Evolutionary conservation across 176 grass and related monocot genomes (phyloP), one percentile per base, ranked within the genome.

Genomic region (Panicum miliaceum): DNA sequence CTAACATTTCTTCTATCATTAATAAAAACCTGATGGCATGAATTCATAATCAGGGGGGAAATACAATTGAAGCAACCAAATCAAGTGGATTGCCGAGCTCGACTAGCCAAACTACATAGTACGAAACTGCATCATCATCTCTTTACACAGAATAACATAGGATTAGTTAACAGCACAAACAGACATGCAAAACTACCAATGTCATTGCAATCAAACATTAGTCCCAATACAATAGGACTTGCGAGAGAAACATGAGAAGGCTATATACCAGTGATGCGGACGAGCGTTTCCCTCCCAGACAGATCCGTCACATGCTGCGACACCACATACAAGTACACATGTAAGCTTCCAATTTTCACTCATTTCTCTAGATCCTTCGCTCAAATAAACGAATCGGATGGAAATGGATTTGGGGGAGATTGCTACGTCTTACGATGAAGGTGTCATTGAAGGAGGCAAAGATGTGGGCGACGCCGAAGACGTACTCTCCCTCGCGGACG

Each of bases 371-470:
- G 23, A 51, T 11, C 71, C 14, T 52, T 2, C 16, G 25, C 46
- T 19, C 4, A 14, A 63, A 32, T 4, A 16, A 16, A 63, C 16
- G 16, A 52, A 73, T 36, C 29, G 7, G 35, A 80, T 26, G 18
- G 68, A 41, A 68, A 59, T 61, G 26, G 50, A 12, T 10, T 15
- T 34, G 3, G 1, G 67, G 6, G 14, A 53, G n/a, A 12, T 27
- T 3, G 5, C 53, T 13, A 18, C 25, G 6, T 63, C 84, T 89
- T 82, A 96, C 91, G 78, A 96, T 91, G 35, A 96, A 96, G 12
- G 91, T 96, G 64, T 96, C 94, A 20, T 96, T 96, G 89, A 96
- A 96, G 15, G 94, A 96, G 18, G 91, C 94, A 68, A 89, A 96
- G 80, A 96, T 87, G 67, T 75, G 94, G 22, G 91, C 94, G 41